A percentile compares a stretch with the other conserved stretches of the same genome.
These are phyloP conservation scores for Lasiosphaeria hispida DNA, from an alignment of 495 filamentous ascomycete species.

Conservation along the genomic window DNA sequence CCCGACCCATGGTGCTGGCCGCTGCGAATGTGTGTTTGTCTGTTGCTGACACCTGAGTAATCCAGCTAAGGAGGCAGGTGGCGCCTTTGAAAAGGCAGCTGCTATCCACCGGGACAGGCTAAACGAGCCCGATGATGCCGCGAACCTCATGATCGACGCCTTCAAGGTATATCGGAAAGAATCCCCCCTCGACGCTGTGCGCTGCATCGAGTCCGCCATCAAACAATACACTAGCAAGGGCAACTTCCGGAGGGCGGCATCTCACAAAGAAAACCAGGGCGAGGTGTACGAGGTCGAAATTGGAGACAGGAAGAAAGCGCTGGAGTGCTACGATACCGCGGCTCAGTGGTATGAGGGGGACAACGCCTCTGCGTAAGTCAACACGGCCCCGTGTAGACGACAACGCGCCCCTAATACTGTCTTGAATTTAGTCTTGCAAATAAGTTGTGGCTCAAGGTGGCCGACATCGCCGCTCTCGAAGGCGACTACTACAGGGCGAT, in stretches of 20 bases:
- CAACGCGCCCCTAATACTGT: no score
- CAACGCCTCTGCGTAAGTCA: constrained; percentile 75
- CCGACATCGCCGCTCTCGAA: constrained; percentile 78
- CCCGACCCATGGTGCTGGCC: background rate
- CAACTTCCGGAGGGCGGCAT: constrained; percentile 84
- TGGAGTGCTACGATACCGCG: constrained; percentile 75
- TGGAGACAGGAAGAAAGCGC: constrained; percentile 69
- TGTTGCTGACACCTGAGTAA: constrained; percentile 4
- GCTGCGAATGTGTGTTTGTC: background rate
- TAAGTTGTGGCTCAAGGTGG: constrained; percentile 84
- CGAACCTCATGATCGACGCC: constrained; percentile 68
- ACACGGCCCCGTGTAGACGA: background rate
- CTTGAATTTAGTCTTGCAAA: constrained; percentile 65
- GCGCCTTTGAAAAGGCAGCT: constrained; percentile 76
- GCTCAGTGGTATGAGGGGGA: constrained; percentile 85
- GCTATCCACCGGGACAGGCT: constrained; percentile 69
- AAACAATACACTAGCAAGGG: constrained; percentile 76
- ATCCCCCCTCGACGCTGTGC: constrained; percentile 72
- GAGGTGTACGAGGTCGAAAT: constrained; percentile 80
- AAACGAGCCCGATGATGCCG: constrained; percentile 85
- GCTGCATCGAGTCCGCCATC: constrained; percentile 72
- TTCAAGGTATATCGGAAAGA: constrained; percentile 85
- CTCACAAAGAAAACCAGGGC: constrained; percentile 79
- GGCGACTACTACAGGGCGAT: constrained; percentile 78
- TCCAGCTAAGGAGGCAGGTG: constrained; percentile 74